Conservation (phyloP, 2,329 filamentous ascomycete species). For the Cytospora leucostoma region DNA sequence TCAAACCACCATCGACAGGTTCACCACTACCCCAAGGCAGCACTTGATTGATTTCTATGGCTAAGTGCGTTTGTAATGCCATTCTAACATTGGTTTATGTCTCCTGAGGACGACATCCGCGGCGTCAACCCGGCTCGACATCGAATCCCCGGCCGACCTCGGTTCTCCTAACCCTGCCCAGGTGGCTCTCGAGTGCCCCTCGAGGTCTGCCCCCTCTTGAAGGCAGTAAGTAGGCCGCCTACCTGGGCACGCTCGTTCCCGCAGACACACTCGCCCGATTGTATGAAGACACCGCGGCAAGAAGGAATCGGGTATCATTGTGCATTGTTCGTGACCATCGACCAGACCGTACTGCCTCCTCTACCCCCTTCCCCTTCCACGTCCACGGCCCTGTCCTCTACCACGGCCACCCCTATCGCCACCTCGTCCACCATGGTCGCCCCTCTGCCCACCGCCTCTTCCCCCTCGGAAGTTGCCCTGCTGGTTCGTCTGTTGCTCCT, state of each 20-base stretch:
- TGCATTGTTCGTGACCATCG: conserved; percentile 5
- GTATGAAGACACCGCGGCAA: background rate
- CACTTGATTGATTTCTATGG: conserved; percentile 2
- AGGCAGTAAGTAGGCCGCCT: background rate
- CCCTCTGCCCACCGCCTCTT: conserved; percentile 54
- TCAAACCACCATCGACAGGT: background rate
- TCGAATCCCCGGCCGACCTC: background rate
- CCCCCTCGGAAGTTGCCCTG: conserved; percentile 65
- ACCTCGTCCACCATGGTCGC: conserved; percentile 60
- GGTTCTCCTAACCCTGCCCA: background rate
- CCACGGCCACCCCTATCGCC: conserved; percentile 53
- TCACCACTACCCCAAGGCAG: background rate
- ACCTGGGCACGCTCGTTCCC: background rate
- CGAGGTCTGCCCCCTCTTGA: background rate
- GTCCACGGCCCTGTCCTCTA: conserved; percentile 44
- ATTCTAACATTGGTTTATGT: background rate
- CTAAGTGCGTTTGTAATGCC: background rate
- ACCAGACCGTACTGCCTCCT: conserved; percentile 21
- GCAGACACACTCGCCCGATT: background rate
- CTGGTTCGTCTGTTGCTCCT: conserved; percentile 80
- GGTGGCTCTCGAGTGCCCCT: background rate
- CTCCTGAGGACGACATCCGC: conserved; percentile 3
- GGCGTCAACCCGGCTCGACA: background rate
- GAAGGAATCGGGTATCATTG: conserved; percentile 21
- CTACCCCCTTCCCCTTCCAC: conserved; percentile 35